Evolutionary conservation across 192 early-diverging fungal species (phyloP), one percentile per base, ranked within the genome.

Genomic region (Umbelopsis sp.): DNA sequence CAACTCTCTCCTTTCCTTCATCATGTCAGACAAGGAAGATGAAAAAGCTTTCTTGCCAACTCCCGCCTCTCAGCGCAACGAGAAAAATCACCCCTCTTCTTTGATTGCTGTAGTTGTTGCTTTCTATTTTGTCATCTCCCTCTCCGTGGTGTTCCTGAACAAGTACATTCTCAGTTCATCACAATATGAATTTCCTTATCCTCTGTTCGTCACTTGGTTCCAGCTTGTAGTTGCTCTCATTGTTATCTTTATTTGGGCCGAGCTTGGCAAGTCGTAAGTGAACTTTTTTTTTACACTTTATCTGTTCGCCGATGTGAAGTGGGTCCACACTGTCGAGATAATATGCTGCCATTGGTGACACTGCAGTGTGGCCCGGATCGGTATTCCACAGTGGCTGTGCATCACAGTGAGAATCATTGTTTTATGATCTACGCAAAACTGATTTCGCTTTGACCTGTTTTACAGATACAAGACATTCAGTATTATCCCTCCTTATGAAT

Each of bases 161-260:
- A 90, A 90, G 82, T 83, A 81, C 71, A 90, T 90, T 51, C 74
- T 90, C 46, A 84, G 81, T 37, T 61, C 55, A 61, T 74, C 77
- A 20, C 79, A 84, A 9, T 87, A 74, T 76, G 84, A 88, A 35
- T 90, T 90, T 64, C 86, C 88, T 16, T 90, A 82, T 74, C 86
- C 88, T 49, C 77, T 88, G 20, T 90, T 89, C 66, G 88, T 90
- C 44, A 90, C 88, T 23, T 89, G 88, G 80, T 90, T 78, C 51
- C 88, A 90, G 67, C 73, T 90, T 21, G 61, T 88, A 16, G 88
- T 90, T 15, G 88, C 88, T 1, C 66, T 90, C 18, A 67, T 78
- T 7, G 68, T 90, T 5, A 67, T 90, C 27, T 46, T 90, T 23
- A 64, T 87, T 45, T 88, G 82, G 73, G 87, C 87, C 4, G 74